Evolutionary conservation across 441 rosid genomes (phyloP).

Genomic region (Daphne laureola): DNA sequence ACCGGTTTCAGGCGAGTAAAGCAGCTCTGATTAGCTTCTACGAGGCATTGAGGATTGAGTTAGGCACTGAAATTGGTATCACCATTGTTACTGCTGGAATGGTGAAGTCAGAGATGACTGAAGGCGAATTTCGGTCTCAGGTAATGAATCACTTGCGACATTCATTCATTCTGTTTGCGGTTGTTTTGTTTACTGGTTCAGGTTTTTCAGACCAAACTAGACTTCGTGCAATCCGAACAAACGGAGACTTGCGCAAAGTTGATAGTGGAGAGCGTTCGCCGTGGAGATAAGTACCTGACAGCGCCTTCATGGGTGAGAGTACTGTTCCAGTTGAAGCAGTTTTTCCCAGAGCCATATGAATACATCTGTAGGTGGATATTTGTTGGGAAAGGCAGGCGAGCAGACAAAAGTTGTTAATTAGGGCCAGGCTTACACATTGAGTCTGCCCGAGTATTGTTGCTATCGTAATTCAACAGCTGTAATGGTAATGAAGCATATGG

Average conservation of each 20-base stretch:
- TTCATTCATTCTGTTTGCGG: background rate
- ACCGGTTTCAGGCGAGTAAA: constrained; percentile 41
- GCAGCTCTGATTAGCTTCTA: constrained; percentile 40
- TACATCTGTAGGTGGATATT: background rate
- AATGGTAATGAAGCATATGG: too few species aligned
- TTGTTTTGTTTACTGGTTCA: background rate
- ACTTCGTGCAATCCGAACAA: background rate
- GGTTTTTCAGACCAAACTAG: background rate
- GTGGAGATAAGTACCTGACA: background rate
- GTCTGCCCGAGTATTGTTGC: too few species aligned
- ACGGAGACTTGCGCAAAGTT: background rate
- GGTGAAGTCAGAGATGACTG: constrained; percentile 30
- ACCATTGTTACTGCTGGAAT: constrained; percentile 43
- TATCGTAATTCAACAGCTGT: too few species aligned
- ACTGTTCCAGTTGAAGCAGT: background rate
- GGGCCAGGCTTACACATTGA: too few species aligned
- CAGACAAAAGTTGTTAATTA: background rate
- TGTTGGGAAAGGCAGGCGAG: background rate
- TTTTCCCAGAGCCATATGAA: background rate
- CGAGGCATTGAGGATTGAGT: constrained; percentile 39
- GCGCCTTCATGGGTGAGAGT: background rate
- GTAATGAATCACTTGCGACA: constrained; percentile 3
- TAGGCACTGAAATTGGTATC: constrained; percentile 33
- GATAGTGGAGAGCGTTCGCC: constrained; percentile 1
- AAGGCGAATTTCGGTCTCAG: constrained; percentile 2